Evolutionary conservation across 805 yeast species (phyloP), one percentile per base, ranked within the genome.

Genomic region (Brettanomyces custersianus): DNA sequence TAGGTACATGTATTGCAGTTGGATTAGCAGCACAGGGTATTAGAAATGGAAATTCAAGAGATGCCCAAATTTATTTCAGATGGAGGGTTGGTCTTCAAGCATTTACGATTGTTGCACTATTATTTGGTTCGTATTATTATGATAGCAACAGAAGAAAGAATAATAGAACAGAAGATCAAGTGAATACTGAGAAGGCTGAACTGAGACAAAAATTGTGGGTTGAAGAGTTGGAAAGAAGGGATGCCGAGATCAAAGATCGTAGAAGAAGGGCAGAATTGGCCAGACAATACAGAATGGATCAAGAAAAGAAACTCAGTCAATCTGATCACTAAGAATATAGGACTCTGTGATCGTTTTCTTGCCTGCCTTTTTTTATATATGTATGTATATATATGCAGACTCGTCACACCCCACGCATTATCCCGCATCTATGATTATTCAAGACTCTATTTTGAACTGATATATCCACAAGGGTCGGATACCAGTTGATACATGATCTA

Each of bases 51-150:
- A 76, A 85, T 46, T 71, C 77, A 42, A 63, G 66, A 30, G 75
- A 74, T 37, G 94, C 96, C 0, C 95, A 88, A 60, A 71, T 72
- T 33, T 87, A 84, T 75, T 88, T 85, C 66, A 70, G 90, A 47
- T 84, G 86, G 75, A 80, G 96, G 66, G 90, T 88, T 31, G 92
- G 74, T 0, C 68, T 86, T 47, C 96, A 88, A 60, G 85, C 82
- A 4, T 72, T 80, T 39, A 88, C 96, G 0, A 62, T 88, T 29
- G 77, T 77, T 12, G 95, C 95, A 0, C 64, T 88, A 34, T 79
- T 87, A 5, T 77, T 74, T 10, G 96, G 96, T 29, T 87, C 94
- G 4, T 66, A 67, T 46, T 64, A 70, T 40, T 84, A 72, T 55
- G 87, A 84, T 41, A 51, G 60, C 23, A 72, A 72, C 20, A 55